These are phyloP conservation scores for Dispira parvispora DNA, from an alignment of 192 early-diverging fungal genomes.

Conservation along the genomic window DNA sequence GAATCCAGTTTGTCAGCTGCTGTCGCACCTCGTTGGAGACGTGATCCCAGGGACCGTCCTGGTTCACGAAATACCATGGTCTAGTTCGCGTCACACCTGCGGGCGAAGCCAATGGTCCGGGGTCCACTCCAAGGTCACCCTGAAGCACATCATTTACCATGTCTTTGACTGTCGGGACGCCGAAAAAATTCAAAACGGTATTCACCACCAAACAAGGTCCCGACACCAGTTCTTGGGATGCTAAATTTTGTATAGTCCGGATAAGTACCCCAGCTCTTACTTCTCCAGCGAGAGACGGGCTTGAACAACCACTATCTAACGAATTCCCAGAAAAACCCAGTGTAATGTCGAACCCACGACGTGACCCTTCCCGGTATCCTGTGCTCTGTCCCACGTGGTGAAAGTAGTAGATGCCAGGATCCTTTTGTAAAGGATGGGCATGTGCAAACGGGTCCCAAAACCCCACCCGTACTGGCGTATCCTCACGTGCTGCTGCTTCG, in stretches of 20 bases:
- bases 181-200: conserved; percentile 3
- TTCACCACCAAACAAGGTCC: conserved; percentile 9
- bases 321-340: background rate
- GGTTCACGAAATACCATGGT: background rate
- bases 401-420: conserved; percentile 1
- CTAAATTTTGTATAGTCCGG: conserved; percentile 1
- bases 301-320: background rate
- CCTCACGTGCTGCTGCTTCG: background rate
- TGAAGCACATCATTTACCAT: background rate
- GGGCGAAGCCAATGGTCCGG: background rate
- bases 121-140: background rate
- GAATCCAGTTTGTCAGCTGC: background rate
- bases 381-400: conserved; percentile 7
- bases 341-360: conserved; percentile 7
- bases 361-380: conserved; percentile 8
- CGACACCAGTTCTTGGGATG: background rate
- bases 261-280: conserved; percentile 8
- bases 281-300: background rate
- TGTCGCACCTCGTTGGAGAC: background rate
- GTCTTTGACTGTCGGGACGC: background rate
- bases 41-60: background rate
- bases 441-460: conserved; percentile 11
- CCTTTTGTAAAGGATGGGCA: background rate
- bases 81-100: background rate
- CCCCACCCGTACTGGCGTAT: background rate